A percentile compares a stretch with the other conserved stretches of the same genome.
Conservation (phyloP, 768 basidiomycete genomes). For the Lentinus brumalis region DNA sequence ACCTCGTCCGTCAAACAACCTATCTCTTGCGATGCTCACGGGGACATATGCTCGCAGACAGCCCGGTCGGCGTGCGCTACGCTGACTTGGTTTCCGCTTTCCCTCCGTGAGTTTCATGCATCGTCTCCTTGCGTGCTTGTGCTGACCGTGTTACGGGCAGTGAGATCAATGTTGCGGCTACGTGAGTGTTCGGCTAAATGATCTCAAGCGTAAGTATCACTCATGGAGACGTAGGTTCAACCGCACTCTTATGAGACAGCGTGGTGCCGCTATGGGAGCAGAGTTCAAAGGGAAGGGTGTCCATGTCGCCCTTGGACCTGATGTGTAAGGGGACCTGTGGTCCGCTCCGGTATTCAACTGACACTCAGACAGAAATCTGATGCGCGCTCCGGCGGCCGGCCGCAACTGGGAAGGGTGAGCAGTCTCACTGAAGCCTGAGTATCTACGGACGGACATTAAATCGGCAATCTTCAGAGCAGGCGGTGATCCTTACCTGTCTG, state of each 20-base stretch:
- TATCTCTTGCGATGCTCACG: background rate
- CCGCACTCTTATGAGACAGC: constrained; percentile 71
- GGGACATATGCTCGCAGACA: constrained; percentile 21
- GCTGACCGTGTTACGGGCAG: background rate
- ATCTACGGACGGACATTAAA: constrained; percentile 65
- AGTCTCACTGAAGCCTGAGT: constrained; percentile 79
- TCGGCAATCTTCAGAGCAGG: constrained; percentile 62
- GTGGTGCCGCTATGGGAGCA: constrained; percentile 76
- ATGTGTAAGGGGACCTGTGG: constrained; percentile 67
- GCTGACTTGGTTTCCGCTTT: constrained; percentile 44
- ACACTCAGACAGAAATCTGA: constrained; percentile 11
- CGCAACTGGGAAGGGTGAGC: constrained; percentile 89
- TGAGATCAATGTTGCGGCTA: constrained; percentile 65
- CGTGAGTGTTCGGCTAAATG: constrained; percentile 45
- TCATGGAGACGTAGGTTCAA: constrained; percentile 57
- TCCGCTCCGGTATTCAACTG: background rate
- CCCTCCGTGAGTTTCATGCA: constrained; percentile 35
- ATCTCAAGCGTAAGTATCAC: background rate
- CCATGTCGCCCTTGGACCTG: constrained; percentile 72
- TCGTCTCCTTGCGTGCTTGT: background rate
- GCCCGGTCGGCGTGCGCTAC: constrained; percentile 44
- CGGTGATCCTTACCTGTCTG: constrained; percentile 82
- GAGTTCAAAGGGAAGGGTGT: constrained; percentile 87
- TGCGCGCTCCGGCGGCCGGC: constrained; percentile 56
- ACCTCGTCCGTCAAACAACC: background rate